A percentile compares a stretch with the other conserved stretches of the same genome.
These are phyloP conservation scores for Drosera capensis DNA, from an alignment of 148 eudicot genomes.

Conservation along the genomic window DNA sequence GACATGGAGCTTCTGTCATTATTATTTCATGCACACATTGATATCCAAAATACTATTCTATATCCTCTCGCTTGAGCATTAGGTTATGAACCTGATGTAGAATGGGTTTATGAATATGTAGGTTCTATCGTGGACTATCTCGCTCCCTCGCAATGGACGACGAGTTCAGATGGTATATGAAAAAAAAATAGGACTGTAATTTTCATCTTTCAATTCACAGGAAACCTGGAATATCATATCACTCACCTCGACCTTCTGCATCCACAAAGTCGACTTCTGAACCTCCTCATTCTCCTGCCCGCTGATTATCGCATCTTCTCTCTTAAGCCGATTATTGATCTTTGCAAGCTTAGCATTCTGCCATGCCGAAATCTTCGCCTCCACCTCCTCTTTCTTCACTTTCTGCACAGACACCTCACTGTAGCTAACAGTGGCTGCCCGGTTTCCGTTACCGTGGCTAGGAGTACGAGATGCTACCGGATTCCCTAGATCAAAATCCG, in stretches of 20 bases:
- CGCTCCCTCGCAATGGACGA: too few species aligned
- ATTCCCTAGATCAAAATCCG: constrained; percentile 31
- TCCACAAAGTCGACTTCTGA: constrained; percentile 64
- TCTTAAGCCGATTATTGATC: constrained; percentile 72
- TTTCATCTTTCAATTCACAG: too few species aligned
- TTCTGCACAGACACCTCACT: constrained; percentile 29
- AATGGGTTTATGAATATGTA: too few species aligned
- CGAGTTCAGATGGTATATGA: too few species aligned
- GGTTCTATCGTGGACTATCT: too few species aligned
- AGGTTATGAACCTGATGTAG: too few species aligned
- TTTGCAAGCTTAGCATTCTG: constrained; percentile 79
- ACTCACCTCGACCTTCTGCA: constrained; percentile 87
- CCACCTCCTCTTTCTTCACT: constrained; percentile 90
- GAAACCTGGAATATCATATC: too few species aligned
- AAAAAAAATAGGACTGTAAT: too few species aligned
- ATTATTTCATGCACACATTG: too few species aligned
- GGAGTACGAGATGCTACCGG: constrained; percentile 14
- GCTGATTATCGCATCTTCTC: constrained; percentile 69
- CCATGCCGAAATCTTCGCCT: constrained; percentile 82
- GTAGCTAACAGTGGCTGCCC: not conserved
- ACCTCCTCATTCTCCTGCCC: constrained; percentile 91
- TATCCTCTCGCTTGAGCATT: too few species aligned
- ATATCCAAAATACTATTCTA: too few species aligned
- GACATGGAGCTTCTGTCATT: too few species aligned
- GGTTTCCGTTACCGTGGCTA: constrained; percentile 1